Conservation (phyloP, 345 rosid genomes). For the Noccaea bulbosa region DNA sequence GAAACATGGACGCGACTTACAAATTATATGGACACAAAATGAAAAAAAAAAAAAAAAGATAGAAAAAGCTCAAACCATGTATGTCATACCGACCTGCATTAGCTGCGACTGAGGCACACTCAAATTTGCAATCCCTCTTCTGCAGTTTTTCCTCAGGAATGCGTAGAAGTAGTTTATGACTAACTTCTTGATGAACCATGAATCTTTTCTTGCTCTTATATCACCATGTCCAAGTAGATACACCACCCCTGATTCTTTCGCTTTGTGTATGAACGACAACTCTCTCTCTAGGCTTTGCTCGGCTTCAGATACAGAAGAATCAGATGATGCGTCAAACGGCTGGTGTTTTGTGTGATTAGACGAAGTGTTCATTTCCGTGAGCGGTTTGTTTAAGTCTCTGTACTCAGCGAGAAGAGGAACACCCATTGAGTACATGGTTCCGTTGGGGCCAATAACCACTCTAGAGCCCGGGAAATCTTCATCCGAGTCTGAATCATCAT, state of each 20-base stretch:
- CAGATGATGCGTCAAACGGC: constrained; percentile 41
- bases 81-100: constrained; percentile 99
- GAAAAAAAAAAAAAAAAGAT: neutral
- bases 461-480: constrained; percentile 58
- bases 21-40: constrained; percentile 30
- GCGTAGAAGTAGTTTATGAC: constrained; percentile 93
- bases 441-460: constrained; percentile 86
- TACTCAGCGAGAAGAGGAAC: constrained; percentile 81
- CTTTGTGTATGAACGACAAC: constrained; percentile 88
- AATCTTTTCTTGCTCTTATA: constrained; percentile 94
- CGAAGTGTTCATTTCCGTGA: constrained; percentile 64
- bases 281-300: constrained; percentile 94
- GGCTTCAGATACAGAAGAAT: constrained; percentile 53
- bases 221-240: constrained; percentile 98
- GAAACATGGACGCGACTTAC: constrained; percentile 18
- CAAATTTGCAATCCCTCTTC: constrained; percentile 90
- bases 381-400: constrained; percentile 46
- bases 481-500: constrained; percentile 66
- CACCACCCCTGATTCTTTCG: constrained; percentile 93
- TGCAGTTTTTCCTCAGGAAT: constrained; percentile 90
- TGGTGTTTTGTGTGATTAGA: constrained; percentile 29
- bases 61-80: constrained; percentile 68
- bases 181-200: constrained; percentile 96
- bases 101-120: constrained; percentile 94
- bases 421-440: constrained; percentile 87